Conservation (phyloP, 352 stramenopile species). For the Globisporangium nagaii region DNA sequence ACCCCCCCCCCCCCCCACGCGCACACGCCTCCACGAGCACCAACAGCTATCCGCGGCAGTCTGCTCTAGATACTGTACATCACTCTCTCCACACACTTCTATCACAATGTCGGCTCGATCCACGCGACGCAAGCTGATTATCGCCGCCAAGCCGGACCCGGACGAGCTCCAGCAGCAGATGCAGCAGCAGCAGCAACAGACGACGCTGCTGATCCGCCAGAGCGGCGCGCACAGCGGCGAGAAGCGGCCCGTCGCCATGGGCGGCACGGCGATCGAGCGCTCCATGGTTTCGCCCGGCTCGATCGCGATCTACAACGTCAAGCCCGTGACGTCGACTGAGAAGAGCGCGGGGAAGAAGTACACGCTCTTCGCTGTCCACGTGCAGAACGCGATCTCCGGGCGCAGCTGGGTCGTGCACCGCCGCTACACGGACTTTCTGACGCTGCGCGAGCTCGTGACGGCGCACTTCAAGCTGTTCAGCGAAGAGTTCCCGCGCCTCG, state of each 20-base stretch:
- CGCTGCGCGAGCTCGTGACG: slow-evolving; percentile 41
- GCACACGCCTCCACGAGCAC: background rate
- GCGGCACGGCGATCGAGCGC: slow-evolving; percentile 52
- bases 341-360: slow-evolving; percentile 28
- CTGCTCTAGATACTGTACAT: background rate
- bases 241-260: slow-evolving; percentile 41
- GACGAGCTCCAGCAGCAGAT: slow-evolving; percentile 12
- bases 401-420: slow-evolving; percentile 70
- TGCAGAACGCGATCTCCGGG: slow-evolving; percentile 69
- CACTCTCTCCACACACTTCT: background rate
- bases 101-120: slow-evolving; percentile 7
- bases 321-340: slow-evolving; percentile 28
- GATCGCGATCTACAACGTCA: slow-evolving; percentile 57
- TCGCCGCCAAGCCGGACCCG: slow-evolving; percentile 7
- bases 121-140: slow-evolving; percentile 12
- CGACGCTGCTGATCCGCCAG: slow-evolving; percentile 39
- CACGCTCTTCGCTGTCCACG: slow-evolving; percentile 55
- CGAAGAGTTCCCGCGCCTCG: slow-evolving; percentile 45
- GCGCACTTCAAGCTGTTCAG: slow-evolving; percentile 53
- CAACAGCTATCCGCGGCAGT: background rate
- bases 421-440: slow-evolving; percentile 58
- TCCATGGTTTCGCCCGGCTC: slow-evolving; percentile 57
- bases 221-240: slow-evolving; percentile 19
- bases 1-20: background rate
- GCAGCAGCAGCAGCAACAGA: slow-evolving; percentile 10